Percentiles rank a stretch among this genome's conserved stretches.
These are phyloP conservation scores for Rubroboletus satanas DNA, from an alignment of 768 basidiomycete species.

Conservation along the genomic window DNA sequence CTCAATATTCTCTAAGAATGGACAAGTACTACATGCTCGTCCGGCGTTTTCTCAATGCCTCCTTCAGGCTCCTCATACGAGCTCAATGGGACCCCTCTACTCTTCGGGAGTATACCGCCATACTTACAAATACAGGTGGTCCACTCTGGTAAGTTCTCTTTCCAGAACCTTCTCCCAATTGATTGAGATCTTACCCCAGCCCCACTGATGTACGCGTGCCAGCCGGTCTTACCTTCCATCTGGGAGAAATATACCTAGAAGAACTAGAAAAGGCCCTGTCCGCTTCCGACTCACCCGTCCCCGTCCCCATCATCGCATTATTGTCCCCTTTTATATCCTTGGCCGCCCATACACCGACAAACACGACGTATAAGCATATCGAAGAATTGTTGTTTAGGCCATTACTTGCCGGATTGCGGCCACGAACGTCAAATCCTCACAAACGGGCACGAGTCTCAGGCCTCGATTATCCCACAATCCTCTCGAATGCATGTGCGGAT, in stretches of 20 bases:
- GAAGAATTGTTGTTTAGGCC: conserved; percentile 67
- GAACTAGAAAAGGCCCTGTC: conserved; percentile 74
- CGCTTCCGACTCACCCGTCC: conserved; percentile 25
- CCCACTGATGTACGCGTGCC: conserved; percentile 72
- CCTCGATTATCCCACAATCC: conserved; percentile 39
- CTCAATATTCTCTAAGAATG: conserved; percentile 49
- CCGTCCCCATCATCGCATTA: conserved; percentile 52
- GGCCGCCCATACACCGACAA: conserved; percentile 62
- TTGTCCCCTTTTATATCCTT: conserved; percentile 69
- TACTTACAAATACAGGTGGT: conserved; percentile 65
- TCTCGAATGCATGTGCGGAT: conserved; percentile 52
- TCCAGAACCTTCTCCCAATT: neutral
- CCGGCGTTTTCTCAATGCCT: conserved; percentile 80
- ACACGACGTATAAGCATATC: conserved; percentile 68
- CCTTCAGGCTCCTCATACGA: conserved; percentile 75
- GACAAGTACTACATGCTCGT: conserved; percentile 98
- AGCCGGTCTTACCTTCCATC: conserved; percentile 73
- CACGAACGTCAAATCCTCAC: conserved; percentile 42
- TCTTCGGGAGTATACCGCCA: conserved; percentile 61
- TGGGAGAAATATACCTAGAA: conserved; percentile 85
- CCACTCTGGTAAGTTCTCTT: conserved; percentile 66
- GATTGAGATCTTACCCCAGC: conserved; percentile 36
- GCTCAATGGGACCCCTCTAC: conserved; percentile 58
- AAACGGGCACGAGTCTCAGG: conserved; percentile 37
- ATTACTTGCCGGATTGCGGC: conserved; percentile 51